phyloP scores from a whole-genome alignment of 192 early-diverging fungal species.

The Cladochytrium replicatum region DNA sequence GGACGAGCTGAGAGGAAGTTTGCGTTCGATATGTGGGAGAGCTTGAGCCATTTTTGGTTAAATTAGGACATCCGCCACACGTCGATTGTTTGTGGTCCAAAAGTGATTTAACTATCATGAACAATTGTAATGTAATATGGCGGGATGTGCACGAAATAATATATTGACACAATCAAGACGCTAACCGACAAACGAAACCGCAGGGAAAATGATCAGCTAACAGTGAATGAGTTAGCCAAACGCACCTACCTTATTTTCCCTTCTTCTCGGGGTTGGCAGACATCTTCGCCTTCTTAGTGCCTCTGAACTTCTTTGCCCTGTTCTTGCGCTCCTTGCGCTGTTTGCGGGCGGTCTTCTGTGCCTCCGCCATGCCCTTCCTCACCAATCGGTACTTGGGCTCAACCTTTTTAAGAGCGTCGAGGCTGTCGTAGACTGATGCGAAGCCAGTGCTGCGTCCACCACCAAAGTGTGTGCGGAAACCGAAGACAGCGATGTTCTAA shows the following conservation, averaged over 20 bases:
- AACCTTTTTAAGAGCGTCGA: slow-evolving; percentile 94
- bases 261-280: slow-evolving; percentile 25
- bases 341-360: slow-evolving; percentile 75
- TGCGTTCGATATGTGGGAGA: not conserved
- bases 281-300: slow-evolving; percentile 79
- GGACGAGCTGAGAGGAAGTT: not conserved
- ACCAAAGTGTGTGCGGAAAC: slow-evolving; percentile 93
- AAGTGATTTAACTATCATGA: no score
- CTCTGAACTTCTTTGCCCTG: slow-evolving; percentile 96
- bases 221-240: no score
- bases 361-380: slow-evolving; percentile 61
- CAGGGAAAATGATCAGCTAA: no score
- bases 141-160: no score
- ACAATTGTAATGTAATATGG: no score
- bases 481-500: slow-evolving; percentile 78
- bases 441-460: slow-evolving; percentile 94
- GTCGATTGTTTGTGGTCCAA: no score
- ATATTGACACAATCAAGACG: no score
- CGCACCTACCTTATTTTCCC: not conserved
- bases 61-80: no score
- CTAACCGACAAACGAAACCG: no score
- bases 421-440: slow-evolving; percentile 89
- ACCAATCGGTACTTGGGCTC: slow-evolving; percentile 97
- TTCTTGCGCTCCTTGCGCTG: slow-evolving; percentile 99
- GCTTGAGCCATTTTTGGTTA: no score